phyloP scores from a whole-genome alignment of 352 stramenopile genomes.

The Pythium dissotocum region DNA sequence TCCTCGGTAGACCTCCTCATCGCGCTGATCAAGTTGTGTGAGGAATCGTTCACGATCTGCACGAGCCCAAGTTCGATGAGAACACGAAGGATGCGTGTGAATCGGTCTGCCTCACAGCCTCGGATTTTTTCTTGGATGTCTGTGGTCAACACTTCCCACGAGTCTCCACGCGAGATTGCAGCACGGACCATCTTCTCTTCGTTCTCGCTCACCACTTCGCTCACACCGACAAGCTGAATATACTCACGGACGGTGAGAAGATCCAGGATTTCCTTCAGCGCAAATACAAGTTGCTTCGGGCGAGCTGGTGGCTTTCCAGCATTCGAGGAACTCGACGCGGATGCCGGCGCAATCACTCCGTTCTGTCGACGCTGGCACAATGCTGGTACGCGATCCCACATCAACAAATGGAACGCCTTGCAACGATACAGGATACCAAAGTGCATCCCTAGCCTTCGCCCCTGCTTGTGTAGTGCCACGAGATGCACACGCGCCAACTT shows the following conservation, averaged over 20 bases:
- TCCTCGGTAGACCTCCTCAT: constrained; percentile 55
- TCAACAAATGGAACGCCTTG: constrained; percentile 58
- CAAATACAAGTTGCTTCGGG: constrained; percentile 41
- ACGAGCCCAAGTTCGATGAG: constrained; percentile 72
- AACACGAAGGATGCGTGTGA: constrained; percentile 67
- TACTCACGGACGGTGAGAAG: constrained; percentile 67
- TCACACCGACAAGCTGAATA: constrained; percentile 69
- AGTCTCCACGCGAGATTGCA: constrained; percentile 40
- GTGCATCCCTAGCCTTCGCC: constrained; percentile 67
- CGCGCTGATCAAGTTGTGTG: constrained; percentile 49
- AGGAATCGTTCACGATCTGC: constrained; percentile 56
- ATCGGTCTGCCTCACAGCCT: constrained; percentile 66
- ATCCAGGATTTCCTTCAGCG: constrained; percentile 71
- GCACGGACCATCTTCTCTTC: constrained; percentile 63
- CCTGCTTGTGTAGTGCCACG: constrained; percentile 66
- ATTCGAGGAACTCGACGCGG: not conserved
- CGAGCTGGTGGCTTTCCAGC: not conserved
- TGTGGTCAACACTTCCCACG: constrained; percentile 50
- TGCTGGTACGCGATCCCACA: constrained; percentile 50
- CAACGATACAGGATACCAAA: constrained; percentile 76
- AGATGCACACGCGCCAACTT: constrained; percentile 61
- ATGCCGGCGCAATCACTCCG: not conserved
- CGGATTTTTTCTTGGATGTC: constrained; percentile 58
- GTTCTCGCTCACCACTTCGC: constrained; percentile 55
- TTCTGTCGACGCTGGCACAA: constrained; percentile 16